Evolutionary conservation across 495 filamentous ascomycete genomes (phyloP).

Genomic region (Penicillium verhagenii): DNA sequence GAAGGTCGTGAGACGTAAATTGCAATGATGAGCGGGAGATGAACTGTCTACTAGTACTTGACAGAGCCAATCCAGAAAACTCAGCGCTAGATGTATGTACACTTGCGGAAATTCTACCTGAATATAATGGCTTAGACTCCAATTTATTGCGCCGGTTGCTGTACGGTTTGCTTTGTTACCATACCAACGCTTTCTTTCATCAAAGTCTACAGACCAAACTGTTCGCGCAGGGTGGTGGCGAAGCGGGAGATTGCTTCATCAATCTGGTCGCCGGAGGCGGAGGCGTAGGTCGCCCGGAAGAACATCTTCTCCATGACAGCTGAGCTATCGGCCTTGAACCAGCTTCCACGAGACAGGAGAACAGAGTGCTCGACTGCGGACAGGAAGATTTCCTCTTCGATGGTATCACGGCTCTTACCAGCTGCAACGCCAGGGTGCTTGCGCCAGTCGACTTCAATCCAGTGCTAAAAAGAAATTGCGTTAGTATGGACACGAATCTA

Average conservation of each 20-base stretch:
- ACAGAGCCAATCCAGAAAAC: no score
- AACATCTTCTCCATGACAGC: slow-evolving; percentile 56
- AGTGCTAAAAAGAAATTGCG: slow-evolving; percentile 61
- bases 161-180: background rate
- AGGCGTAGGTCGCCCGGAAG: slow-evolving; percentile 87
- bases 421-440: slow-evolving; percentile 63
- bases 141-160: background rate
- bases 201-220: slow-evolving; percentile 49
- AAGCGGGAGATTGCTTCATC: slow-evolving; percentile 75
- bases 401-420: slow-evolving; percentile 58
- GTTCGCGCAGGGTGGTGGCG: slow-evolving; percentile 63
- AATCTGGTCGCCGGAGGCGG: slow-evolving; percentile 73
- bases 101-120: background rate
- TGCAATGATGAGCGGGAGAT: no score
- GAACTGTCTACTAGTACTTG: no score
- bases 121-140: background rate
- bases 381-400: slow-evolving; percentile 86
- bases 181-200: background rate
- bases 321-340: slow-evolving; percentile 72
- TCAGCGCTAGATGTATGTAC: background rate
- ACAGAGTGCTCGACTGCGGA: slow-evolving; percentile 67
- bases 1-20: background rate
- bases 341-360: slow-evolving; percentile 77
- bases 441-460: slow-evolving; percentile 75
- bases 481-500: slow-evolving; percentile 9